phyloP scores from a whole-genome alignment of 1,284 basidiomycete genomes.

The Omphalotus olearius region DNA sequence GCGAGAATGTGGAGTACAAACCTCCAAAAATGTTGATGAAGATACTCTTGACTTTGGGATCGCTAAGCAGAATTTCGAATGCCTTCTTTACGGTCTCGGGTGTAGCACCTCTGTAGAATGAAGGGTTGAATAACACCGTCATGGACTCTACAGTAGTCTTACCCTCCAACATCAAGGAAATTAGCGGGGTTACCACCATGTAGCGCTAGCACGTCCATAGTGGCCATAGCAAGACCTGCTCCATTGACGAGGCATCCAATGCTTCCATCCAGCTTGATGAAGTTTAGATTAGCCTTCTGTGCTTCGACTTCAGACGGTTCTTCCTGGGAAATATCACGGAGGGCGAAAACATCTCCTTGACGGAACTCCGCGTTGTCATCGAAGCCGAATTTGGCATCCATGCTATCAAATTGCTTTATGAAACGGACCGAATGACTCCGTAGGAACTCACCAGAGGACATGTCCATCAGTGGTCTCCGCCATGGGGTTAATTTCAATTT shows the following conservation, averaged over 20 bases:
- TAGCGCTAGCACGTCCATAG: constrained; percentile 97
- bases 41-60: constrained; percentile 94
- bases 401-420: constrained; percentile 46
- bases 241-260: constrained; percentile 99
- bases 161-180: constrained; percentile 98
- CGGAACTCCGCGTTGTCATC: constrained; percentile 99
- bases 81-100: constrained; percentile 99
- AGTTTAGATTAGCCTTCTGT: constrained; percentile 94
- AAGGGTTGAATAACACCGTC: too few species aligned
- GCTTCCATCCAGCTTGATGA: constrained; percentile 98
- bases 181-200: constrained; percentile 97
- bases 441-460: constrained; percentile 80
- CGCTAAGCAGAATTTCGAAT: constrained; percentile 90
- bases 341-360: constrained; percentile 85
- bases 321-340: constrained; percentile 94
- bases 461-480: constrained; percentile 92
- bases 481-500: constrained; percentile 99
- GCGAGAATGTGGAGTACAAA: constrained; percentile 22
- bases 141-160: constrained; percentile 21
- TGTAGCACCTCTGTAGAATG: constrained; percentile 76
- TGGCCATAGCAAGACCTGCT: constrained; percentile 99
- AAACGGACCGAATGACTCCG: constrained; percentile 6
- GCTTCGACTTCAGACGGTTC: constrained; percentile 96
- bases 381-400: constrained; percentile 99
- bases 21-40: constrained; percentile 98